phyloP scores from a whole-genome alignment of 495 filamentous ascomycete genomes.

The Penicillium riverlandense region DNA sequence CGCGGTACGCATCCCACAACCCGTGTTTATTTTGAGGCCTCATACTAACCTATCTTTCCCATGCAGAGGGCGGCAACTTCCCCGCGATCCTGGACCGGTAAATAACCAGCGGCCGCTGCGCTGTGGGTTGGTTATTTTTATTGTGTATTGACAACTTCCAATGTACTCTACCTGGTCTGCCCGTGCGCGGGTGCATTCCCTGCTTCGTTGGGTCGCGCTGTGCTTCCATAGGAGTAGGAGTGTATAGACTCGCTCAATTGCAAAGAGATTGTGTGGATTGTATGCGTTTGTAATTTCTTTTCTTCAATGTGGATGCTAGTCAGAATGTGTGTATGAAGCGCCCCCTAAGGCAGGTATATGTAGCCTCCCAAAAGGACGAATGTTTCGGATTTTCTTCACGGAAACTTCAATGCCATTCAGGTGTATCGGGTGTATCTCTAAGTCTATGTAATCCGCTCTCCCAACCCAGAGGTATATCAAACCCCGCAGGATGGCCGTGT shows the following conservation, averaged over 20 bases:
- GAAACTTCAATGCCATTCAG: slow-evolving; percentile 15
- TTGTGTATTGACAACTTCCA: slow-evolving; percentile 34
- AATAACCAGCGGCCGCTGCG: slow-evolving; percentile 11
- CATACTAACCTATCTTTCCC: slow-evolving; percentile 7
- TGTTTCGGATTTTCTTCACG: slow-evolving; percentile 4
- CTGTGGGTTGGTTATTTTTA: slow-evolving; percentile 14
- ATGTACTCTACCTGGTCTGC: slow-evolving; percentile 37
- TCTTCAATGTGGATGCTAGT: background rate
- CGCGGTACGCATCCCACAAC: slow-evolving; percentile 61
- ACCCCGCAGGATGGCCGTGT: slow-evolving; percentile 7
- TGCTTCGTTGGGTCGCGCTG: slow-evolving; percentile 13
- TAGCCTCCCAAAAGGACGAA: background rate
- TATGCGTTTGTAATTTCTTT: too few relatives aligned
- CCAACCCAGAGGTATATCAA: slow-evolving; percentile 6
- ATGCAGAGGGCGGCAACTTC: slow-evolving; percentile 83
- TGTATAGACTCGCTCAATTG: slow-evolving; percentile 30
- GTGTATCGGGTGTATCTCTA: slow-evolving; percentile 8
- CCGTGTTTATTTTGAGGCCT: slow-evolving; percentile 1
- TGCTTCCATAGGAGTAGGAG: slow-evolving; percentile 11
- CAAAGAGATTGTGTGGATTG: slow-evolving; percentile 2
- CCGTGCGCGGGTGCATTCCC: slow-evolving; percentile 22
- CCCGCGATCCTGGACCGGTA: slow-evolving; percentile 50
- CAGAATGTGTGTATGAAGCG: too few relatives aligned
- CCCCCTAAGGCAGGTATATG: too few relatives aligned
- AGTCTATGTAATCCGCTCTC: slow-evolving; percentile 12